Percentiles rank a stretch among this genome's conserved stretches.
Conservation (phyloP, 2,329 filamentous ascomycete genomes). For the Exophiala bonariae region DNA sequence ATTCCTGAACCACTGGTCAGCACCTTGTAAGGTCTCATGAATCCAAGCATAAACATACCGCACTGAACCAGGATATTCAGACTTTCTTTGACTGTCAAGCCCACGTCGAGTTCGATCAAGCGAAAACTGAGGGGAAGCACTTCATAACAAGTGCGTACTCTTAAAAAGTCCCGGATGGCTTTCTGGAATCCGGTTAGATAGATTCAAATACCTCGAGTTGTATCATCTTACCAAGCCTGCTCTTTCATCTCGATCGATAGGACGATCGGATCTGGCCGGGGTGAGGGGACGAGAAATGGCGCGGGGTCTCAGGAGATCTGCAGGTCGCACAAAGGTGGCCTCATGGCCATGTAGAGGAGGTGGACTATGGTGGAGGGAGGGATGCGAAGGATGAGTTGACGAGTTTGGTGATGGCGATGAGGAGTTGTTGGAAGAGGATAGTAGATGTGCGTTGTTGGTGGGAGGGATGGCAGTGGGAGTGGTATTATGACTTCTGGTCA, state of each 20-base stretch:
- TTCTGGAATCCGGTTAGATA: conserved; percentile 53
- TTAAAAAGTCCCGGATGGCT: conserved; percentile 92
- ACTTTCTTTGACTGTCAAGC: conserved; percentile 94
- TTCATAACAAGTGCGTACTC: conserved; percentile 95
- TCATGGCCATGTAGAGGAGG: conserved; percentile 40
- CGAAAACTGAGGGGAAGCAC: conserved; percentile 94
- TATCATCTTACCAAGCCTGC: conserved; percentile 46
- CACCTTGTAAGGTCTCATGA: conserved; percentile 23
- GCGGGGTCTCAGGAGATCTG: conserved; percentile 47
- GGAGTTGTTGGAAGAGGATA: background rate
- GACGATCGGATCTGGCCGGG: conserved; percentile 42
- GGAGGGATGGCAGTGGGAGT: conserved; percentile 11
- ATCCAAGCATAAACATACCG: conserved; percentile 54
- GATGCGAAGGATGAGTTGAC: conserved; percentile 13
- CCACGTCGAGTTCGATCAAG: conserved; percentile 92
- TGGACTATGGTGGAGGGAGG: conserved; percentile 3
- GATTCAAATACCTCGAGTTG: conserved; percentile 7
- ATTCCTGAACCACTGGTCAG: conserved; percentile 64
- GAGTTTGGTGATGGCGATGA: conserved; percentile 24
- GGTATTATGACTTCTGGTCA: conserved; percentile 16
- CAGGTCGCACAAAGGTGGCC: conserved; percentile 48
- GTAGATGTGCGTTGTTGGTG: conserved; percentile 1
- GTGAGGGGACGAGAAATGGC: conserved; percentile 42
- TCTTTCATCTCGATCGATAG: conserved; percentile 51
- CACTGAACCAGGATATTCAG: conserved; percentile 94